Percentiles rank a stretch among this genome's conserved stretches.
Conservation (phyloP, 306 rosid genomes). For the Pterocarpus macrocarpus region DNA sequence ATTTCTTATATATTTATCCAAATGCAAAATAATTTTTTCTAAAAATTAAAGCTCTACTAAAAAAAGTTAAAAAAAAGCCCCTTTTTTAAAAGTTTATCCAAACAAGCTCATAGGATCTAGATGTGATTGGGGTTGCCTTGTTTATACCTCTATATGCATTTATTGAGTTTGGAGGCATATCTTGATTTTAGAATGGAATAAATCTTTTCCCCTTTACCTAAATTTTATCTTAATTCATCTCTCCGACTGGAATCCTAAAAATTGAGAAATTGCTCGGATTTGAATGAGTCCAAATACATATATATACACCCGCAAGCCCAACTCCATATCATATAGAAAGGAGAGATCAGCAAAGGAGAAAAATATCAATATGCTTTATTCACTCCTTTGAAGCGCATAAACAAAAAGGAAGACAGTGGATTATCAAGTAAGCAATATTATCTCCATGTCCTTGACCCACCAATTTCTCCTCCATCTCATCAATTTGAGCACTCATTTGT, state of each 20-base stretch:
- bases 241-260: background rate
- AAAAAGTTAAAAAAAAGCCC: too few species aligned
- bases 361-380: conserved; percentile 13
- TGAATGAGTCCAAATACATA: background rate
- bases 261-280: background rate
- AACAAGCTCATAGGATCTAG: too few species aligned
- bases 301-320: background rate
- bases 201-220: too few species aligned
- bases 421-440: conserved; percentile 58
- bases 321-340: background rate
- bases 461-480: conserved; percentile 1
- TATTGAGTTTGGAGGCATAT: too few species aligned
- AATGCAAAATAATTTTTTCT: too few species aligned
- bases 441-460: conserved; percentile 41
- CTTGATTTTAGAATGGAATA: too few species aligned
- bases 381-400: conserved; percentile 60
- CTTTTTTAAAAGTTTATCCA: too few species aligned
- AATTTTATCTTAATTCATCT: too few species aligned
- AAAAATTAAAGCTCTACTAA: too few species aligned
- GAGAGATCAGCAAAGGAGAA: conserved; percentile 23
- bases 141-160: too few species aligned
- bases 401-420: conserved; percentile 58
- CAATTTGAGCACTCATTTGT: background rate
- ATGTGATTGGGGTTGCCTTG: too few species aligned
- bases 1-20: too few species aligned